Base-by-base conservation (phyloP, 176 grass and related monocot species). In the Puccinellia tenuiflora region DNA sequence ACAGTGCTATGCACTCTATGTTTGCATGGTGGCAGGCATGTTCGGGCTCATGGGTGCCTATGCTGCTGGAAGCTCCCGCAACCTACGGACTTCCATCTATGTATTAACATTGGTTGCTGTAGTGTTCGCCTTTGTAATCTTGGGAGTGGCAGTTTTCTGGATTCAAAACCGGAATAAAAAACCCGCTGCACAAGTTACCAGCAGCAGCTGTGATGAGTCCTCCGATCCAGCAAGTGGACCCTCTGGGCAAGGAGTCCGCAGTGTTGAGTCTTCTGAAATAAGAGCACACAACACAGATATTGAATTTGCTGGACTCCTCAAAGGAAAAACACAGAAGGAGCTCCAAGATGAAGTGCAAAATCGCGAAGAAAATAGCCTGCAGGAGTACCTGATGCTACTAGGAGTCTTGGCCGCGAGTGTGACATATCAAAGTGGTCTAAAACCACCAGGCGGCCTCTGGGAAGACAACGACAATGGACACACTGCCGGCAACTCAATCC, bases 321-420 rank as follows among this genome's bases (percentile, higher is more conserved):
- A 20, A 20, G 17, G 9, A 8, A 20, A 35, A 66, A 20, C 3
- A 8, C 31, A 37, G 62, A 35, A 66, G 62, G 17, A 66, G 37
- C 2, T 20, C 3, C 3, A 35, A 34, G 15, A 66, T 9, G 30
- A 65, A 68, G 20, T 39, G 65, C 8, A 37, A 18, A 38, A 4
- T 6, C 17, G 1, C 1, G 33, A 67, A 21, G 64, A n/a, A 5
- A 39, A 68, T n/a, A 39, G 20, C 42, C 42, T 48, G n/a, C 73
- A 57, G 5, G 59, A 84, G 12, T 88, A 88, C 46, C 12, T 88
- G 25, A 73, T 88, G 81, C 67, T 88, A 26, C 45, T 88, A 24
- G 86, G 81, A 15, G 21, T 88, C 3, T 38, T 88, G 26, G 86
- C 75, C 3, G 81, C 81, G 35, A 88, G 86, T n/a, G 81, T 88